Conservation (phyloP, 164 flowering plant species). For the Magnolia sinica region DNA sequence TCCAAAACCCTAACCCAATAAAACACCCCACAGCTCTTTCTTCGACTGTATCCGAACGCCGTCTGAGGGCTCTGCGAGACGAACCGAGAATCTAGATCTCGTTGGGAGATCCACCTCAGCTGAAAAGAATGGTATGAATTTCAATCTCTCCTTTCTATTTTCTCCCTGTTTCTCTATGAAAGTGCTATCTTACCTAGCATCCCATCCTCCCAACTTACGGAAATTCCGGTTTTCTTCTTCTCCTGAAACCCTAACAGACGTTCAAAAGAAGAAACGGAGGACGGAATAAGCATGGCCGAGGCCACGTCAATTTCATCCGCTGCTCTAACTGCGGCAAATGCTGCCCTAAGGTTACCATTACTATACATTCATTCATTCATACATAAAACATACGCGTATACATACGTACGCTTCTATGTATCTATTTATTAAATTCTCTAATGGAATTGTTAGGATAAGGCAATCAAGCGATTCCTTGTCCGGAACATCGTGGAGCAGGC, state of each 20-base stretch:
- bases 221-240: neutral
- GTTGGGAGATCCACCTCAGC: neutral
- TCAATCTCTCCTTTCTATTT: neutral
- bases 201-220: too few species aligned
- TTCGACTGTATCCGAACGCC: too few species aligned
- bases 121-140: neutral
- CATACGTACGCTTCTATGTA: neutral
- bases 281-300: slow-evolving; percentile 93
- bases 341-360: slow-evolving; percentile 71
- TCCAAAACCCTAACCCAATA: neutral
- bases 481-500: slow-evolving; percentile 97
- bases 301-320: slow-evolving; percentile 80
- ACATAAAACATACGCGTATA: neutral
- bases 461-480: slow-evolving; percentile 84
- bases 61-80: neutral
- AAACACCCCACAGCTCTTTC: neutral
- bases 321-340: slow-evolving; percentile 95
- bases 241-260: slow-evolving; percentile 30
- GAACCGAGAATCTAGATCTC: neutral
- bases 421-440: neutral
- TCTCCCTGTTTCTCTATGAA: neutral
- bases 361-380: neutral
- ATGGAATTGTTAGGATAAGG: slow-evolving; percentile 53
- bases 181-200: too few species aligned
- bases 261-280: slow-evolving; percentile 95